A percentile compares a stretch with the other conserved stretches of the same genome.
Conservation (phyloP, 139 green algal species). For the Closterium sp. region DNA sequence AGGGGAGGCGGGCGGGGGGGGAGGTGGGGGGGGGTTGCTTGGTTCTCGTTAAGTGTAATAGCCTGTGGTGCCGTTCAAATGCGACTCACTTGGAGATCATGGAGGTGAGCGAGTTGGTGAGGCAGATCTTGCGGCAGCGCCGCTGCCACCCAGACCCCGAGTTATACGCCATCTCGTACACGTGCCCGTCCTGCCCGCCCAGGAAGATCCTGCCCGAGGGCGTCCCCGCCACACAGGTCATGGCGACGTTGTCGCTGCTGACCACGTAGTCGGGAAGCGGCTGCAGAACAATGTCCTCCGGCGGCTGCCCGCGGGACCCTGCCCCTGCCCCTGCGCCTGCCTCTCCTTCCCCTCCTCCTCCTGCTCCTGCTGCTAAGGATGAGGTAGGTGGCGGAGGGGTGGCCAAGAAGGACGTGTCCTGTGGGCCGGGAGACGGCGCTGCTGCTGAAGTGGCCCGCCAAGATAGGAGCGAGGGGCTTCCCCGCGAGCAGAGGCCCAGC, state of each 20-base stretch:
- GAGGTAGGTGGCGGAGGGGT: conserved; percentile 56
- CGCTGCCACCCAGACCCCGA: conserved; percentile 67
- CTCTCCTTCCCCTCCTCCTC: conserved; percentile 66
- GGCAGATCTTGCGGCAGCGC: conserved; percentile 70
- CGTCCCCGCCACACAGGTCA: conserved; percentile 68
- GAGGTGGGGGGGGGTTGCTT: no score
- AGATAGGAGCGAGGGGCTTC: conserved; percentile 4
- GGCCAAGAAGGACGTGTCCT: neutral
- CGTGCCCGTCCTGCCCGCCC: conserved; percentile 81
- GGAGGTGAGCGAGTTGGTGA: conserved; percentile 28
- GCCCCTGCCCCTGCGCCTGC: conserved; percentile 60
- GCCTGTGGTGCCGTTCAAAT: no score
- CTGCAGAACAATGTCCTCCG: conserved; percentile 67
- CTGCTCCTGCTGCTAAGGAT: neutral
- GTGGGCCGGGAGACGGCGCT: neutral
- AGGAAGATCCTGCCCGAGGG: conserved; percentile 81
- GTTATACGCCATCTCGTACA: conserved; percentile 91
- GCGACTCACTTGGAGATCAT: conserved; percentile 28
- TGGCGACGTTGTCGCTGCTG: conserved; percentile 77
- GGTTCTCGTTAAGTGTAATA: neutral
- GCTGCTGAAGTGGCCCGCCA: neutral
- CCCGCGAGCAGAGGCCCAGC: conserved; percentile 73
- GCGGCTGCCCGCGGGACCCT: conserved; percentile 7
- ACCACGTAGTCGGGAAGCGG: conserved; percentile 79
- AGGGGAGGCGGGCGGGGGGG: neutral